These are phyloP conservation scores for Mikania micrantha DNA, from an alignment of 129 eudicot species.

Conservation along the genomic window DNA sequence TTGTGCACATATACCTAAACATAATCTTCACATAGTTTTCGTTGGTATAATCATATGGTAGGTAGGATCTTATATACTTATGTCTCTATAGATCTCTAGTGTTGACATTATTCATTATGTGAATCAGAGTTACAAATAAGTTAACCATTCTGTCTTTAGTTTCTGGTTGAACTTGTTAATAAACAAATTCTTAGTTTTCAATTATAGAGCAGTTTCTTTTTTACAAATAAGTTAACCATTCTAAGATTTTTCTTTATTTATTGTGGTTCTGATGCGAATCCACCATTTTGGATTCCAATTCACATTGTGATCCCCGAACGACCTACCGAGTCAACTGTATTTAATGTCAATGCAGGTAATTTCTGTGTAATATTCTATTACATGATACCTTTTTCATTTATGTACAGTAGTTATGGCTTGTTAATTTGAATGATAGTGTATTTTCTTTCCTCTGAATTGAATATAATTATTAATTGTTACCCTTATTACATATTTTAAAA, in stretches of 20 bases:
- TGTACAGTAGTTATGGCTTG: constrained; percentile 10
- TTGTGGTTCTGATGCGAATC: constrained; percentile 86
- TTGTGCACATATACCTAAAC: constrained; percentile 89
- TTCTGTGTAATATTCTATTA: neutral
- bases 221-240: neutral
- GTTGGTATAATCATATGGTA: neutral
- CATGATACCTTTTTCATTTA: neutral
- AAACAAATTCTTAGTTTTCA: neutral
- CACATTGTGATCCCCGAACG: constrained; percentile 98
- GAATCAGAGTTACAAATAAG: neutral
- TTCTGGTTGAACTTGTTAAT: neutral
- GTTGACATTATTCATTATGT: neutral
- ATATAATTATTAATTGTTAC: neutral
- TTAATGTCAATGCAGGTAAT: constrained; percentile 95
- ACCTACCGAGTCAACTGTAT: constrained; percentile 90
- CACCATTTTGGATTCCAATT: constrained; percentile 99
- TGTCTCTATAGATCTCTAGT: neutral
- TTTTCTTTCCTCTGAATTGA: neutral
- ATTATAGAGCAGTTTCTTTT: neutral
- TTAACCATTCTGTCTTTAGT: neutral
- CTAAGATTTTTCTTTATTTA: neutral
- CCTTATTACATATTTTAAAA: constrained; percentile 2
- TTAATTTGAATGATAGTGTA: neutral
- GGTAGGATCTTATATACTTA: neutral
- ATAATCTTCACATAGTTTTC: neutral